Evolutionary conservation across 2,329 filamentous ascomycete species (phyloP), one percentile per base, ranked within the genome.

Genomic region (Monosporascus sp.): DNA sequence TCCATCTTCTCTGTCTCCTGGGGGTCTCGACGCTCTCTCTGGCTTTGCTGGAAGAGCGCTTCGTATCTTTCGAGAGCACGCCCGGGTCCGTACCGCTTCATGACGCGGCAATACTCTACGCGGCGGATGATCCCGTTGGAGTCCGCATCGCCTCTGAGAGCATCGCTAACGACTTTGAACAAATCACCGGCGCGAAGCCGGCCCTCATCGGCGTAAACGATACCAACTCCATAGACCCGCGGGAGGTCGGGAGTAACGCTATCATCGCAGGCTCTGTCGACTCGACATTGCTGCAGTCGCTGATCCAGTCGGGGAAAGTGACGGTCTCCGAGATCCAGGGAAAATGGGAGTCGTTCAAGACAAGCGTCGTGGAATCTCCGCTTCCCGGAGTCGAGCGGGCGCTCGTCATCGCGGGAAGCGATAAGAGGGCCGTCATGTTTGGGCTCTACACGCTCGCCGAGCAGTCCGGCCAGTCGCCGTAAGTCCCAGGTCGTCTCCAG

Each of bases 381-480:
- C 62, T 56, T 20, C 67, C 73, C 5, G 75, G 73, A 27, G 72
- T 75, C 31, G 62, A 68, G 7, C 68, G 68, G 49, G 80, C 81
- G 1, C 66, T 84, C 18, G 75, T 83, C 7, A 80, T 84, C 63
- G 77, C 75, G 42, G 81, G 78, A 15, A 81, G 77, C 59, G 80
- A 85, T 64, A 80, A 81, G 51, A 72, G 82, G 53, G 81, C 81
- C 27, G 72, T 79, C 0, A 80, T 84, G 38, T 85, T 79, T 56
- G 82, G 81, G 17, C 68, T 81, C 11, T 84, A 85, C 62, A 78
- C 80, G 45, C 60, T 85, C 24, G 81, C 80, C 0, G 81, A 84
- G 60, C 81, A 85, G 59, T 83, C 83, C 46, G 82, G 82, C 25
- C 78, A 84, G 9, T 84, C 81, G 1, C 82, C 82, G 59, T 69